phyloP scores from a whole-genome alignment of 164 flowering plant genomes.

The Akebia trifoliata region DNA sequence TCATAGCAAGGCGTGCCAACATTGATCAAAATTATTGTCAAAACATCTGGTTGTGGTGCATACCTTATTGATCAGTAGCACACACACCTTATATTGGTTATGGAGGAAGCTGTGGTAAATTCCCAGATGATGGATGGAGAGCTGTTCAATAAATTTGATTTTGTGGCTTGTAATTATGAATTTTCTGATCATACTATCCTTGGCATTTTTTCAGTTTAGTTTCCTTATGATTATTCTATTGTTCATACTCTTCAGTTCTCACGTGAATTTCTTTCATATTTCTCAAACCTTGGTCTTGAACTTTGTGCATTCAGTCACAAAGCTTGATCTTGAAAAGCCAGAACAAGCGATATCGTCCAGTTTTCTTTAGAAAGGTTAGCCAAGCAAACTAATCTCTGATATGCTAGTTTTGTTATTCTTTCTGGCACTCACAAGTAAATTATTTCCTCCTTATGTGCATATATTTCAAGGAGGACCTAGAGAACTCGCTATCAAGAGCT shows the following conservation, averaged over 20 bases:
- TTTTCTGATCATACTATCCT: too few species aligned
- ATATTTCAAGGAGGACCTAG: conserved; percentile 73
- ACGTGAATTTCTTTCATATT: neutral
- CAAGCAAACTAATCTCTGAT: neutral
- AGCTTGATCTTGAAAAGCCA: conserved; percentile 69
- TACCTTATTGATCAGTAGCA: too few species aligned
- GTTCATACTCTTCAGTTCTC: neutral
- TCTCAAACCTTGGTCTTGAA: conserved; percentile 2
- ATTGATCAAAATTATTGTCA: too few species aligned
- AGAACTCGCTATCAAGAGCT: conserved; percentile 62
- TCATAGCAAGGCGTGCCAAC: too few species aligned
- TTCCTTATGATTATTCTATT: neutral
- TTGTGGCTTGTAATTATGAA: neutral
- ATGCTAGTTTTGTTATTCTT: neutral
- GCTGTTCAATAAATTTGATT: too few species aligned
- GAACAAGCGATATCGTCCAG: conserved; percentile 70
- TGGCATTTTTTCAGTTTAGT: neutral
- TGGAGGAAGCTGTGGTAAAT: too few species aligned
- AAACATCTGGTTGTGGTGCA: too few species aligned
- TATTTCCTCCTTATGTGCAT: neutral
- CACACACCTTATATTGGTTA: too few species aligned
- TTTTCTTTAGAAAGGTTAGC: conserved; percentile 85
- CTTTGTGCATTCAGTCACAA: conserved; percentile 50
- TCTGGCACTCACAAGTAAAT: too few species aligned
- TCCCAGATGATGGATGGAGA: too few species aligned